phyloP scores from a whole-genome alignment of 2,329 filamentous ascomycete species.

The Phymatotrichopsis omnivora region DNA sequence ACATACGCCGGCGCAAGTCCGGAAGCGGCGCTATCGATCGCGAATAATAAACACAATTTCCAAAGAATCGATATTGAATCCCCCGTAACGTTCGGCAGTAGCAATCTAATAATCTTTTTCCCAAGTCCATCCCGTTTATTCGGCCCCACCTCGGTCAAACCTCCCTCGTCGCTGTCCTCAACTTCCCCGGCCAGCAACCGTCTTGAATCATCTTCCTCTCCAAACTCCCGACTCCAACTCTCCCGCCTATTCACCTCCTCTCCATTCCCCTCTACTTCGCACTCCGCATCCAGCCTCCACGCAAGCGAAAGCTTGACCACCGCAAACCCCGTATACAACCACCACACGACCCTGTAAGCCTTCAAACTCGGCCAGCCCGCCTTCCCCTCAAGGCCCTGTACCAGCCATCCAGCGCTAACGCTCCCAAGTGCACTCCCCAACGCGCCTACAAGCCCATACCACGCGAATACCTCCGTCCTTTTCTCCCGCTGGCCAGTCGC shows the following conservation, averaged over 20 bases:
- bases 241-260: too few relatives aligned
- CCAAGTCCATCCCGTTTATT: neutral
- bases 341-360: slow-evolving; percentile 49
- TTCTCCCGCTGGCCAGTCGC: too few relatives aligned
- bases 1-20: slow-evolving; percentile 28
- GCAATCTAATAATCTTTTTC: neutral
- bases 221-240: too few relatives aligned
- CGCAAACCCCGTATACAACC: slow-evolving; percentile 48
- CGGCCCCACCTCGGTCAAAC: neutral
- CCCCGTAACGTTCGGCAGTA: slow-evolving; percentile 47
- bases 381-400: slow-evolving; percentile 41
- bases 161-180: neutral
- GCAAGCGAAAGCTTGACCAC: slow-evolving; percentile 43
- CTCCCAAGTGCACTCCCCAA: slow-evolving; percentile 53
- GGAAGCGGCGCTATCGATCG: slow-evolving; percentile 41
- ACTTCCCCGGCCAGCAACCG: neutral
- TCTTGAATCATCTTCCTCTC: too few relatives aligned
- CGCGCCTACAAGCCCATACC: slow-evolving; percentile 50
- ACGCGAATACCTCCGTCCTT: slow-evolving; percentile 51
- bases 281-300: slow-evolving; percentile 7
- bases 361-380: slow-evolving; percentile 36
- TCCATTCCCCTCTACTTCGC: too few relatives aligned
- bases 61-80: slow-evolving; percentile 51
- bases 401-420: slow-evolving; percentile 49
- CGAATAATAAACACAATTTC: slow-evolving; percentile 54